These are phyloP conservation scores for Alternaria infectoria DNA, from an alignment of 2,329 filamentous ascomycete genomes.

Conservation along the genomic window DNA sequence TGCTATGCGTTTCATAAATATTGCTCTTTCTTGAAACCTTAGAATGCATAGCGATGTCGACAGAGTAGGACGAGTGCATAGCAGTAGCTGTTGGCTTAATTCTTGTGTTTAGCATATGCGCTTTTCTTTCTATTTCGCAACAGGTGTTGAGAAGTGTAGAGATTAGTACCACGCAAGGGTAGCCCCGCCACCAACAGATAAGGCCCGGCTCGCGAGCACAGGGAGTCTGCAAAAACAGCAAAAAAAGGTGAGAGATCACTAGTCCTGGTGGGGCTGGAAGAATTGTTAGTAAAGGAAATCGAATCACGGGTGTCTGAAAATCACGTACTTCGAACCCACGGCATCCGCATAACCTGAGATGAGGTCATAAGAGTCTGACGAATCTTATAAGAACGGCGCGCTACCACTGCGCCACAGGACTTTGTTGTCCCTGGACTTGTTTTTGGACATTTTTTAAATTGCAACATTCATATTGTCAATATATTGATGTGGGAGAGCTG, in stretches of 20 bases:
- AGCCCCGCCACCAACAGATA: neutral
- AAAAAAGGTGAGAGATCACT: slow-evolving; percentile 10
- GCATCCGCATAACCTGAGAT: slow-evolving; percentile 53
- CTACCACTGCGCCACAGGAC: slow-evolving; percentile 57
- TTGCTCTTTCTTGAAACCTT: neutral
- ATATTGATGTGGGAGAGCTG: rapidly evolving
- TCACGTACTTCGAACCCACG: slow-evolving; percentile 48
- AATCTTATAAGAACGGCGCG: slow-evolving; percentile 57
- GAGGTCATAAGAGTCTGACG: slow-evolving; percentile 45
- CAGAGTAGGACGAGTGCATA: neutral
- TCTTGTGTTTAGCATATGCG: neutral
- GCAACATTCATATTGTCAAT: neutral
- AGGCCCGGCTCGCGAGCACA: neutral
- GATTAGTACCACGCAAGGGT: neutral
- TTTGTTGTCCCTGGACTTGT: slow-evolving; percentile 24
- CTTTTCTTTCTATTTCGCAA: rapidly evolving
- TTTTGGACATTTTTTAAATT: slow-evolving; percentile 19
- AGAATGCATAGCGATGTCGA: neutral
- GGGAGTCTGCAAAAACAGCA: neutral
- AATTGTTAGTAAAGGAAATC: slow-evolving; percentile 7
- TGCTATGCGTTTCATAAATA: neutral
- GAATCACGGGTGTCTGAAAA: neutral
- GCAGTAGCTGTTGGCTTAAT: neutral
- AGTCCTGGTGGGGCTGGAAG: slow-evolving; percentile 16
- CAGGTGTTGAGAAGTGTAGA: neutral